phyloP scores from a whole-genome alignment of 1,139 yeast species.

The Meyerozyma sp. region DNA sequence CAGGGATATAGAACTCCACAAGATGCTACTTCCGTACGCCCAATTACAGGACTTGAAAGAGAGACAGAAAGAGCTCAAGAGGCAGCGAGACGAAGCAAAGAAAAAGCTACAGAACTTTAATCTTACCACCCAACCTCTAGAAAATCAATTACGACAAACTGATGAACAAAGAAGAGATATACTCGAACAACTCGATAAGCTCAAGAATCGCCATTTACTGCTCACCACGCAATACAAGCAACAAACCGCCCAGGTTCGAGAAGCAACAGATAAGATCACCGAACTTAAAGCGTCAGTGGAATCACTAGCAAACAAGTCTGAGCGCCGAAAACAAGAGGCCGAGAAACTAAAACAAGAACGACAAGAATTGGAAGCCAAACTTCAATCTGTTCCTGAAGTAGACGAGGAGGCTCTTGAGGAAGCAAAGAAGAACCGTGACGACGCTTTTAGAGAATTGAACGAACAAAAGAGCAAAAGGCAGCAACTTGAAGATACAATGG shows the following conservation, averaged over 20 bases:
- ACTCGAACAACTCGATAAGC: background rate
- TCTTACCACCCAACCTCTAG: conserved; percentile 25
- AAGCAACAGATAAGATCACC: conserved; percentile 13
- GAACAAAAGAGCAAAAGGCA: conserved; percentile 13
- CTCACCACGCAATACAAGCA: background rate
- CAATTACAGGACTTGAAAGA: conserved; percentile 48
- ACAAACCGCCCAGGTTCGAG: background rate
- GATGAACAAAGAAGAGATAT: background rate
- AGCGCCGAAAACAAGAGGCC: conserved; percentile 20
- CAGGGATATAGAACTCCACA: conserved; percentile 43
- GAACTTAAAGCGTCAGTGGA: conserved; percentile 13
- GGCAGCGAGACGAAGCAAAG: conserved; percentile 37
- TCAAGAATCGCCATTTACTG: background rate
- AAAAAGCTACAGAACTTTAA: conserved; percentile 25
- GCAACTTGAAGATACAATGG: conserved; percentile 6
- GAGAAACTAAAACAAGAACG: conserved; percentile 13
- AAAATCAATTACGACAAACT: conserved; percentile 10
- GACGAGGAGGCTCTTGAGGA: conserved; percentile 15
- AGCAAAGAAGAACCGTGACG: conserved; percentile 18
- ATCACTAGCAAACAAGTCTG: conserved; percentile 16
- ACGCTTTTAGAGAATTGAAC: conserved; percentile 15
- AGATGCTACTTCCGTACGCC: conserved; percentile 57
- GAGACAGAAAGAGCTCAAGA: conserved; percentile 35
- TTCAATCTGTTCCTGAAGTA: conserved; percentile 9
- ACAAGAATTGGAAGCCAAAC: conserved; percentile 10